Evolutionary conservation across 2,329 filamentous ascomycete species (phyloP).

Genomic region (Dothiorella sarmentorum): DNA sequence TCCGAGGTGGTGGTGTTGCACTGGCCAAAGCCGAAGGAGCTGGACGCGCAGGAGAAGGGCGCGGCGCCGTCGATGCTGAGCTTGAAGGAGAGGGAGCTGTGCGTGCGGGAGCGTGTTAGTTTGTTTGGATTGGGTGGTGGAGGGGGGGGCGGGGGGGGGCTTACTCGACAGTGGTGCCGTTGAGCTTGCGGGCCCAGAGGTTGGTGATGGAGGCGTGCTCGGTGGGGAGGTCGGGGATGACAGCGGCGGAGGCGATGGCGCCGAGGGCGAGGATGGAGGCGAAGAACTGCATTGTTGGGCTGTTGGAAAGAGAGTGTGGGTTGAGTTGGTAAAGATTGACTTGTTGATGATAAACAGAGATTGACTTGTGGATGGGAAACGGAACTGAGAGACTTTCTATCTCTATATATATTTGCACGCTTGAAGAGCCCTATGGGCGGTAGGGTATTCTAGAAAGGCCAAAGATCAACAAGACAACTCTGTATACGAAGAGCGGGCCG

Average conservation of each 20-base stretch:
- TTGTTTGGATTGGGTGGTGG: too few species aligned
- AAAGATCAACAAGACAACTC: not conserved
- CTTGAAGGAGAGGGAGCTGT: conserved; percentile 5
- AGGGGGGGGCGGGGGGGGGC: not conserved
- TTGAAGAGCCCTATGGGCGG: not conserved
- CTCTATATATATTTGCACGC: not conserved
- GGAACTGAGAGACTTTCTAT: too few species aligned
- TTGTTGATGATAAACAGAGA: not conserved
- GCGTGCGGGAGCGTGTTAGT: not conserved
- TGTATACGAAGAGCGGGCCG: not conserved
- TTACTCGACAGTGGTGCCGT: conserved; percentile 11
- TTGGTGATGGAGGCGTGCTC: conserved; percentile 11
- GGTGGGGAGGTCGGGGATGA: not conserved
- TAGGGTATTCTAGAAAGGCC: not conserved
- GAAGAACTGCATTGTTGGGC: conserved; percentile 40
- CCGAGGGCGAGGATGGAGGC: conserved; percentile 23
- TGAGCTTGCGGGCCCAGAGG: conserved; percentile 13
- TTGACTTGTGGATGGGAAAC: not conserved
- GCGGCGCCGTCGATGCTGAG: conserved; percentile 1
- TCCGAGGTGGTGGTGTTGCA: conserved; percentile 1
- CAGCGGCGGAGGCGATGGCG: conserved; percentile 2
- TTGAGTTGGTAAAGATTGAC: not conserved
- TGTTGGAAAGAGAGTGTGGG: conserved; percentile 18
- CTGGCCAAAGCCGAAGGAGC: not conserved
- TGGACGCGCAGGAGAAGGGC: conserved; percentile 6